Conservation (phyloP, 2,329 filamentous ascomycete species). For the Incumbomyces lentus region DNA sequence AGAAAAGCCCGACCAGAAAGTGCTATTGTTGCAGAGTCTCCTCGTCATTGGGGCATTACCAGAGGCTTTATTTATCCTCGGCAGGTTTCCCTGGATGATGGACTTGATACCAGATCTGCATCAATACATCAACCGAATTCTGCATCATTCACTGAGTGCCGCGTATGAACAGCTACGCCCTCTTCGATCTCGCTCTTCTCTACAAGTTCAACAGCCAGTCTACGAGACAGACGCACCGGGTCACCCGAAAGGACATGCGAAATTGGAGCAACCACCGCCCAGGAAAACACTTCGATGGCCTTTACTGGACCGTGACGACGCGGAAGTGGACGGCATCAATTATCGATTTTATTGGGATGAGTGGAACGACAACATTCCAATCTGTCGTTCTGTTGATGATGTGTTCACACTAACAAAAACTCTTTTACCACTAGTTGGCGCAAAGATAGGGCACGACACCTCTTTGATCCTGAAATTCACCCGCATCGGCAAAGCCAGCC, state of each 20-base stretch:
- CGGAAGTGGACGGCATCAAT: constrained; percentile 55
- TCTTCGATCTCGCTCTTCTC: constrained; percentile 29
- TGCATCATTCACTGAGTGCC: constrained; percentile 70
- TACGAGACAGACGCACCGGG: constrained; percentile 54
- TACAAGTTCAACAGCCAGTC: constrained; percentile 42
- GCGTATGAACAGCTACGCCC: constrained; percentile 51
- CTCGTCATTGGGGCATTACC: constrained; percentile 86
- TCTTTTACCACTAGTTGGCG: constrained; percentile 72
- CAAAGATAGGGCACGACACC: constrained; percentile 79
- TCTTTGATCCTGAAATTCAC: constrained; percentile 68
- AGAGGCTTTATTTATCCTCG: constrained; percentile 83
- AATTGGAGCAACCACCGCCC: constrained; percentile 47
- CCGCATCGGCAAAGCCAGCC: constrained; percentile 70
- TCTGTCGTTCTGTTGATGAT: constrained; percentile 85
- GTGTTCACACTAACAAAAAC: constrained; percentile 78
- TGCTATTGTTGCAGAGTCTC: constrained; percentile 70
- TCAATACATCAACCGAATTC: constrained; percentile 71
- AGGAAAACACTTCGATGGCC: constrained; percentile 72
- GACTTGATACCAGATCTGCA: constrained; percentile 75
- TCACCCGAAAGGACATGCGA: constrained; percentile 58
- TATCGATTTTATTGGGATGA: constrained; percentile 97
- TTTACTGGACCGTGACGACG: constrained; percentile 65
- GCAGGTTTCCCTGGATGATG: constrained; percentile 83
- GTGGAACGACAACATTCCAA: constrained; percentile 84
- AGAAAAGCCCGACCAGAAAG: constrained; percentile 79